Conservation (phyloP, 352 stramenopile genomes). For the Globisporangium nunn region DNA sequence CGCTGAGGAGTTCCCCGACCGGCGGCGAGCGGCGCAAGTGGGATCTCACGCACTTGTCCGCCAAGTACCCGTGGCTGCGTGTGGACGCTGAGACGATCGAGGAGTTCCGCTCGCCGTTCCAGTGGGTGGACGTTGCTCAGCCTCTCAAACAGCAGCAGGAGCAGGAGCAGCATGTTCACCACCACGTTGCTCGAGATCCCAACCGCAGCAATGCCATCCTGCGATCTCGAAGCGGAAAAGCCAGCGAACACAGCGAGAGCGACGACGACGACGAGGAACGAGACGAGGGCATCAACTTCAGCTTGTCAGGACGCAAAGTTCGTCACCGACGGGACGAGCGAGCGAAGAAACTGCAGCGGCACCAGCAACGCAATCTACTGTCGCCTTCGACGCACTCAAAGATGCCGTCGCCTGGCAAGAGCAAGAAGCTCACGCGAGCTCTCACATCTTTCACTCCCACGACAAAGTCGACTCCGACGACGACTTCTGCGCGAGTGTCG, state of each 20-base stretch:
- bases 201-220: background rate
- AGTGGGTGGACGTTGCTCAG: conserved; percentile 22
- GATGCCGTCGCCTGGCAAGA: background rate
- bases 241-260: background rate
- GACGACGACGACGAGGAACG: conserved; percentile 5
- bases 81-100: conserved; percentile 52
- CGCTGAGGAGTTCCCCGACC: background rate
- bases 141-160: conserved; percentile 4
- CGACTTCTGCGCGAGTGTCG: background rate
- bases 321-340: background rate
- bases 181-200: background rate
- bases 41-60: conserved; percentile 46
- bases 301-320: background rate
- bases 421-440: background rate
- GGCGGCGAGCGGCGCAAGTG: conserved; percentile 15
- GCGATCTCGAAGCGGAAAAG: background rate
- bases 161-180: background rate
- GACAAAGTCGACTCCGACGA: background rate
- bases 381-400: background rate
- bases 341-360: background rate
- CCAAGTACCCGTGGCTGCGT: conserved; percentile 77
- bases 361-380: background rate
- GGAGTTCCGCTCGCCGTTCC: conserved; percentile 59
- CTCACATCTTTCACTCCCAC: background rate
- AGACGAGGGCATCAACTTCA: conserved; percentile 8